phyloP scores from a whole-genome alignment of 305 asterid species.

The Fraxinus ornus region DNA sequence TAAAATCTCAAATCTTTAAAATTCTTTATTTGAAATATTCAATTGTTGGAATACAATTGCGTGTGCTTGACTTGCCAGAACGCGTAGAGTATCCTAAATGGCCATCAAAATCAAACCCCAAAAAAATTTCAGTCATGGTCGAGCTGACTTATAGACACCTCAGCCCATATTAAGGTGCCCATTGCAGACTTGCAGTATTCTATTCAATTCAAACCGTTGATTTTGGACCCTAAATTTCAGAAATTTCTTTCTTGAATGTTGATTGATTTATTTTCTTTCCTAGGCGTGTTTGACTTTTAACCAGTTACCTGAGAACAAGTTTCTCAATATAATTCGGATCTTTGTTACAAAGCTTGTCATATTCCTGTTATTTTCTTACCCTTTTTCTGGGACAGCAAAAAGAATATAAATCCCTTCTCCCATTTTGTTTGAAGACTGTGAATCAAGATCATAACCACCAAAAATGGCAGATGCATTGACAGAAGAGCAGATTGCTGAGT shows the following conservation, averaged over 20 bases:
- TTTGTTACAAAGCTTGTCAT: constrained; percentile 5
- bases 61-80: not conserved
- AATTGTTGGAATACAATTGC: not conserved
- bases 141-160: not conserved
- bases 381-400: not conserved
- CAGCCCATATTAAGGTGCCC: not conserved
- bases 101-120: not conserved
- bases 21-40: not conserved
- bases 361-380: not conserved
- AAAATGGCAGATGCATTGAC: constrained; percentile 41
- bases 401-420: not conserved
- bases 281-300: constrained; percentile 28
- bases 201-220: constrained; percentile 44
- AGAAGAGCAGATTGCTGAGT: constrained; percentile 45
- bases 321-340: constrained; percentile 16
- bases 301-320: not conserved
- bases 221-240: constrained; percentile 25
- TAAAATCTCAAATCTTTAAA: too few relatives aligned
- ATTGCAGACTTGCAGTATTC: not conserved
- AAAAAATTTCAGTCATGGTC: not conserved
- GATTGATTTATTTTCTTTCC: constrained; percentile 29
- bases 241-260: constrained; percentile 37
- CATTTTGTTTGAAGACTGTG: not conserved
- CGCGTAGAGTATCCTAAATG: not conserved
- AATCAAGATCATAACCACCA: not conserved